Base-by-base conservation (phyloP, 768 basidiomycete genomes). In the Lanmaoa rubissima region DNA sequence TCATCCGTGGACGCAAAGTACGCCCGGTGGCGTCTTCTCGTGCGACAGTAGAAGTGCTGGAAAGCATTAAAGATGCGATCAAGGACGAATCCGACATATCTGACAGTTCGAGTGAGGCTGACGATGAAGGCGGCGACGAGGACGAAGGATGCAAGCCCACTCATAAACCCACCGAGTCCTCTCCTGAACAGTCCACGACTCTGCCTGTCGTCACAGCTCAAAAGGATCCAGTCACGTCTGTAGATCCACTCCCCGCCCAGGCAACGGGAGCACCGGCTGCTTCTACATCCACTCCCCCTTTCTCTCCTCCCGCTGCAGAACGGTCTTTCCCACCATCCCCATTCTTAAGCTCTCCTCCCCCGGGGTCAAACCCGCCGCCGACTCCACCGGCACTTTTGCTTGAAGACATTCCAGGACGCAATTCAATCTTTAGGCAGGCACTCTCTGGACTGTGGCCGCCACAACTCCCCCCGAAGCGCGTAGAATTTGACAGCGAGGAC, bases 41-140 rank as follows among this genome's bases (percentile, higher is more conserved):
- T 44, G 94, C 92, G 16, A 93, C 87, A 64, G 92, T 96, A 1
- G 87, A 94, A 66, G 82, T 97, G 34, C 79, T 97, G 26, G 87
- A 91, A 51, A 94, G 92, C 65, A 83, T 97, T 65, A 88, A 90
- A 67, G 94, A 97, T 65, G 95, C 91, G 2, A 90, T 97, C 67
- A 91, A 92, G 63, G 92, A 90, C 61, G 84, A 90, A 61, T 87
- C 87, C 21, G 89, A 90, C 49, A 79, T 78, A 55, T 86, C 86
- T 4, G 86, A 89, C 61, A 82, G 85, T 12, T 79, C 84, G 63
- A 69, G 80, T 54, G 83, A 86, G 59, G 86, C 85, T 10, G 86
- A 86, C 48, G 83, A 87, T 51, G 85, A 88, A 61, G 82, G 86
- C 32, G 85, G 83, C 12, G 83, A 82, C 42, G 79, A 83, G 6